These are phyloP conservation scores for Anethum foeniculum DNA, from an alignment of 140 eudicot genomes.

Conservation along the genomic window DNA sequence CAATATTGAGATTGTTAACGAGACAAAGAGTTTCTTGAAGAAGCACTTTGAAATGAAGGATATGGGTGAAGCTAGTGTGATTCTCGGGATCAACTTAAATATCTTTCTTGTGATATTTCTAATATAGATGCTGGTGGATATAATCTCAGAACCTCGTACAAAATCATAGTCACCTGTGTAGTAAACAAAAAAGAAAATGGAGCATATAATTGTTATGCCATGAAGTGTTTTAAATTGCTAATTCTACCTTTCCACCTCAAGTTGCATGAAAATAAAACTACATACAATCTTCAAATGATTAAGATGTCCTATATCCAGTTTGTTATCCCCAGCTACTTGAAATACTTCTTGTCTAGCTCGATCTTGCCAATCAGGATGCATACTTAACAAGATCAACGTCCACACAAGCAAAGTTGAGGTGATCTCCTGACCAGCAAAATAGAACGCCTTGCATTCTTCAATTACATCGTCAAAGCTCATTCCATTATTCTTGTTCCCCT, in stretches of 20 bases:
- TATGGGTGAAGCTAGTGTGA: too few relatives aligned
- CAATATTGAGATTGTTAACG: too few relatives aligned
- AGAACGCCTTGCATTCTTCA: constrained; percentile 25
- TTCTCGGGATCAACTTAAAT: too few relatives aligned
- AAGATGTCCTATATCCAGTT: constrained; percentile 4
- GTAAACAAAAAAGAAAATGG: background rate
- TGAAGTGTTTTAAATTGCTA: background rate
- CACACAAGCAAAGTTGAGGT: constrained; percentile 16
- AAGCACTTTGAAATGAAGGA: too few relatives aligned
- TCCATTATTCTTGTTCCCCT: constrained; percentile 4
- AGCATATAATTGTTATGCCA: background rate
- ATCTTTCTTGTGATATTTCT: too few relatives aligned
- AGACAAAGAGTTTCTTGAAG: too few relatives aligned
- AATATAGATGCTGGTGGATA: constrained; percentile 1
- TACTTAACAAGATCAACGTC: constrained; percentile 19
- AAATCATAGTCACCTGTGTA: constrained; percentile 19
- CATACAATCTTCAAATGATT: constrained; percentile 15
- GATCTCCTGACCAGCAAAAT: constrained; percentile 26
- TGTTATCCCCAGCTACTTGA: constrained; percentile 4
- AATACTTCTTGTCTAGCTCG: constrained; percentile 25
- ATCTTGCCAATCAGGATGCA: constrained; percentile 20
- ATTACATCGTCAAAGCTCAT: constrained; percentile 18
- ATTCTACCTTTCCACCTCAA: background rate
- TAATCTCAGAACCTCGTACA: constrained; percentile 23
- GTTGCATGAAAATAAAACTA: background rate